Base-by-base conservation (phyloP, 495 filamentous ascomycete species). In the Talaromyces nanjingensis region DNA sequence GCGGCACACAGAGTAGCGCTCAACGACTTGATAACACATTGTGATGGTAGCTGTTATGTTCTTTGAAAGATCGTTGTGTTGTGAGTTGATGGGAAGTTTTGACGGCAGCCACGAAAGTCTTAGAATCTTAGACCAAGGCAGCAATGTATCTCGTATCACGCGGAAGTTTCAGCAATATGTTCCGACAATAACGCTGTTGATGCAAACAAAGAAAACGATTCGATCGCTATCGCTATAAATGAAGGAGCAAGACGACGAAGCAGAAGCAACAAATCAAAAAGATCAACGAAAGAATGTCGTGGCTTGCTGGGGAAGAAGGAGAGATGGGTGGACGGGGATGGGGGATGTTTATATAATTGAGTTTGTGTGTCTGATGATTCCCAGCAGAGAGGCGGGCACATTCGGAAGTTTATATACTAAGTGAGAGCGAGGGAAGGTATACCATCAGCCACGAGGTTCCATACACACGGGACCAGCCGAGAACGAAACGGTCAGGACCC, bases 1-100 rank as follows among this genome's bases (percentile, higher is more conserved):
- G 64, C 84, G 81, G 83, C 90, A 93, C 63, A 86, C 90, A 4
- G 91, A 86, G 75, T 89, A 93, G 54, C 86, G 86, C 69, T 92
- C 89, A 69, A 89, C 76, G 62, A 92, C 71, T 73, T 87, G 81
- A 68, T 86, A 86, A 70, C 89, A 92, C 89, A 92, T 92, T 64
- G 45, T 53, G 45, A 33, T 59, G 16, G 29, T 2, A 37, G 56
- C 27, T 11, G 27, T 22, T 14, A 6, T 59, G 31, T 37, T 9
- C 1, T 59, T 18, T 20, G 29, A 37, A n/a, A 33, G 25, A 42
- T 24, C 20, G 52, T 27, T 20, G 11, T 1, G 9, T 55, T n/a
- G 52, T 12, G 14, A 55, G 1, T 25, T 24, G 22, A 29, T 2
- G 49, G 12, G 5, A 3, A 9, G 4, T 22, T 8, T 49, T 22